phyloP scores from a whole-genome alignment of 2,329 filamentous ascomycete genomes.

The Monosporascus sp. region DNA sequence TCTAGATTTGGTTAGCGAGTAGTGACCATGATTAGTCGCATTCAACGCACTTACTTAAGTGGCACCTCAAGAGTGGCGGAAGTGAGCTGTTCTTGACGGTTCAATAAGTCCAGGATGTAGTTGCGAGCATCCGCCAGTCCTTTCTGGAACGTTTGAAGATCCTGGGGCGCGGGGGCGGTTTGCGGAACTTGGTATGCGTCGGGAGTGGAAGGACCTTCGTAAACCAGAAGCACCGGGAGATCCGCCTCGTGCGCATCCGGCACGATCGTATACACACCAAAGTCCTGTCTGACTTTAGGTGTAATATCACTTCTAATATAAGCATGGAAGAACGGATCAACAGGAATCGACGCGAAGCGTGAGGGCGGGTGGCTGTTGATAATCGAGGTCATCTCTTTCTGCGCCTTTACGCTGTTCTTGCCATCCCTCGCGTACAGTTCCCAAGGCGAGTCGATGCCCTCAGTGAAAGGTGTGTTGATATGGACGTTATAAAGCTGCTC shows the following conservation, averaged over 20 bases:
- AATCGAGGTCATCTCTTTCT: conserved; percentile 69
- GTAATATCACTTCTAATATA: conserved; percentile 63
- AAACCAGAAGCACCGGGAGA: conserved; percentile 66
- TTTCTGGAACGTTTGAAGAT: conserved; percentile 50
- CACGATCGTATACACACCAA: conserved; percentile 69
- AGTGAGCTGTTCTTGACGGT: conserved; percentile 52
- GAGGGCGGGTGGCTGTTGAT: conserved; percentile 70
- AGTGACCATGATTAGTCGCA: neutral
- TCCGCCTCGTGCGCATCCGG: conserved; percentile 58
- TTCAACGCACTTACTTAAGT: conserved; percentile 39
- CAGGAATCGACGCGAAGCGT: conserved; percentile 59
- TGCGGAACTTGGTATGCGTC: conserved; percentile 52
- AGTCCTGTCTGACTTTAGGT: conserved; percentile 59
- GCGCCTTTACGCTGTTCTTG: conserved; percentile 74
- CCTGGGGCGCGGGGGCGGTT: conserved; percentile 43
- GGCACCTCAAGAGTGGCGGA: conserved; percentile 53
- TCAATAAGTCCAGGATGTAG: conserved; percentile 54
- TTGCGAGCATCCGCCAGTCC: conserved; percentile 51
- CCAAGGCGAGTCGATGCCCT: conserved; percentile 71
- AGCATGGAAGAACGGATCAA: conserved; percentile 76
- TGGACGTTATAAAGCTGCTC: conserved; percentile 78
- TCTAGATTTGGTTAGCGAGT: conserved; percentile 29
- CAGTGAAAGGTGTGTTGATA: conserved; percentile 72
- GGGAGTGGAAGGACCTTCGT: conserved; percentile 56
- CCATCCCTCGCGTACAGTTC: conserved; percentile 83